A percentile compares a stretch with the other conserved stretches of the same genome.
These are phyloP conservation scores for Marvania coccoides DNA, from an alignment of 139 green algal genomes.

Conservation along the genomic window DNA sequence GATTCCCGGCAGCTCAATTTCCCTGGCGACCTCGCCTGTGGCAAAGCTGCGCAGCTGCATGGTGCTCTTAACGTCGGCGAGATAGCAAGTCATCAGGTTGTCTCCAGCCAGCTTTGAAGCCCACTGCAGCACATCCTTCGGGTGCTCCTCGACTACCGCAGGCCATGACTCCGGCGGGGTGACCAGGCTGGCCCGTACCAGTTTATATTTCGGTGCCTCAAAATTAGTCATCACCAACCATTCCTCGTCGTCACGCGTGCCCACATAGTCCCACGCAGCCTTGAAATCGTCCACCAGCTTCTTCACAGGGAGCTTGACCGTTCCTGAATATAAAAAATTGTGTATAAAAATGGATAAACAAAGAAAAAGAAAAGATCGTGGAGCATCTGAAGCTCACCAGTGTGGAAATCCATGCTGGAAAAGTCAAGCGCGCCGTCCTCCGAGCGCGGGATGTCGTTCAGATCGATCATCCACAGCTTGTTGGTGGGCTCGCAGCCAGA, in stretches of 20 bases:
- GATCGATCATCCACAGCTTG: constrained; percentile 58
- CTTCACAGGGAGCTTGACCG: constrained; percentile 28
- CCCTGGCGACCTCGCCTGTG: constrained; percentile 20
- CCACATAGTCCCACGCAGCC: constrained; percentile 64
- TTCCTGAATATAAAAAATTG: too few species aligned
- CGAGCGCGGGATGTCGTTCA: constrained; percentile 28
- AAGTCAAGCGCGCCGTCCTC: constrained; percentile 41
- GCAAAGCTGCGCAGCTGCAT: constrained; percentile 57
- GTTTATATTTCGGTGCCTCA: constrained; percentile 69
- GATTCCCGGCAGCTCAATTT: constrained; percentile 59
- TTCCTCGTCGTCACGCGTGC: constrained; percentile 55
- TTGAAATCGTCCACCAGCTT: constrained; percentile 81
- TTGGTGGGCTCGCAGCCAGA: constrained; percentile 78
- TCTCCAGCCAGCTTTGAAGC: constrained; percentile 45
- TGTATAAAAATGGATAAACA: too few species aligned
- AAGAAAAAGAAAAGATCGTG: too few species aligned
- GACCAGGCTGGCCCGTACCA: background rate
- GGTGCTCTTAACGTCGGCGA: constrained; percentile 46
- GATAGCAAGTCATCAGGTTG: constrained; percentile 60
- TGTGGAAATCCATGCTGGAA: constrained; percentile 43
- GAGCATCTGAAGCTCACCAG: too few species aligned
- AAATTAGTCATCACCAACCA: constrained; percentile 80
- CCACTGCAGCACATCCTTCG: constrained; percentile 62
- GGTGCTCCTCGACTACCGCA: constrained; percentile 70
- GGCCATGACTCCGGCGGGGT: constrained; percentile 36